A percentile compares a stretch with the other conserved stretches of the same genome.
These are phyloP conservation scores for Eucalyptus cladocalyx DNA, from an alignment of 345 rosid species.

Conservation along the genomic window DNA sequence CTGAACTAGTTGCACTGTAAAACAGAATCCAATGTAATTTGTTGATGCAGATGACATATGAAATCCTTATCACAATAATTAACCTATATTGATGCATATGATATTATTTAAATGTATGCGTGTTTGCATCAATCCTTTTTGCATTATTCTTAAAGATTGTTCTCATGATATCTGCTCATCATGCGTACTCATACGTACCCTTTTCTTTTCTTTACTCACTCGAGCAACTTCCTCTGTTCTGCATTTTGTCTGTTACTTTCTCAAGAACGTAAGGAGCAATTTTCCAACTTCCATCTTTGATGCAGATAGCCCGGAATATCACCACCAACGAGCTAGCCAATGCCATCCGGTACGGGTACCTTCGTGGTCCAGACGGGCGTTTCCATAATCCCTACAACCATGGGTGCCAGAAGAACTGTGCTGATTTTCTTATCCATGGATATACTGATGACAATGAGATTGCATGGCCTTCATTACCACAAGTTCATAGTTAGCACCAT, in stretches of 20 bases:
- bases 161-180: background rate
- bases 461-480: conserved; percentile 60
- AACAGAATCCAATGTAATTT: background rate
- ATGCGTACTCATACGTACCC: background rate
- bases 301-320: conserved; percentile 82
- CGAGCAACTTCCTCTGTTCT: background rate
- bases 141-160: background rate
- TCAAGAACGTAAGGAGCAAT: background rate
- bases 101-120: background rate
- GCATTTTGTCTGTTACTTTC: background rate
- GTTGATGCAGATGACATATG: background rate
- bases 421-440: conserved; percentile 65
- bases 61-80: background rate
- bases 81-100: background rate
- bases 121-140: background rate
- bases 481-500: conserved; percentile 4
- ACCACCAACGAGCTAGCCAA: conserved; percentile 88
- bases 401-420: conserved; percentile 80
- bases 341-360: conserved; percentile 54
- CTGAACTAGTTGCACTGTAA: background rate
- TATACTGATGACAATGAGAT: conserved; percentile 65
- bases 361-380: conserved; percentile 69
- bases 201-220: background rate
- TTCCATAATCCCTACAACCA: conserved; percentile 89
- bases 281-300: background rate